Conservation (phyloP, 192 early-diverging fungal species). For the Rhizophagus clarus region DNA sequence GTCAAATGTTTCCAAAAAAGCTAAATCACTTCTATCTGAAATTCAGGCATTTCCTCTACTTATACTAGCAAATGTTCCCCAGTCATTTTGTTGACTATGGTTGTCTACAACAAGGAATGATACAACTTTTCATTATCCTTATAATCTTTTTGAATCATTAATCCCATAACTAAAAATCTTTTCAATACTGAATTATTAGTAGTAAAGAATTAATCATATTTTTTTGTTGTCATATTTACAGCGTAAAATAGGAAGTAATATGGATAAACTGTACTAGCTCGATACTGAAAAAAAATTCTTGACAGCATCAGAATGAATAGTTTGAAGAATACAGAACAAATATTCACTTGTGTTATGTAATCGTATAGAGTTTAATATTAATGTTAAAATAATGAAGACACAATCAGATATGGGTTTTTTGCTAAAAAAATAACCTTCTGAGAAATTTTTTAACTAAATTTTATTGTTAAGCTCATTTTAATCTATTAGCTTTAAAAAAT, state of each 20-base stretch:
- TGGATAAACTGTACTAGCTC: not conserved
- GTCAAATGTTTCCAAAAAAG: conserved; percentile 9
- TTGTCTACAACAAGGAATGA: conserved; percentile 19
- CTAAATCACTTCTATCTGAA: conserved; percentile 8
- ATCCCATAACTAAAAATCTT: too few species aligned
- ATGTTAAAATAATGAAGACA: not conserved
- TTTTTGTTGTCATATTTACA: too few species aligned
- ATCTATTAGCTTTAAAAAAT: too few species aligned
- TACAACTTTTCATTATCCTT: conserved; percentile 3
- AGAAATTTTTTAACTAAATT: too few species aligned
- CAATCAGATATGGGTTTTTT: conserved; percentile 12
- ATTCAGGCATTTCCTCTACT: not conserved
- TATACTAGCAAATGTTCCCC: not conserved
- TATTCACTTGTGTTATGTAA: conserved; percentile 5
- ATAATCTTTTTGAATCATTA: conserved; percentile 16
- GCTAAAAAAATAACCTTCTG: too few species aligned
- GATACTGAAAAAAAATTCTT: not conserved
- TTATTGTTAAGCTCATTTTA: too few species aligned
- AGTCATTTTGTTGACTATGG: conserved; percentile 7
- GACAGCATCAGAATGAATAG: too few species aligned
- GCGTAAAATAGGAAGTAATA: not conserved
- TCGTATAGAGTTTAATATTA: not conserved
- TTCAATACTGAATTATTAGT: too few species aligned
- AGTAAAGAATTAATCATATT: too few species aligned
- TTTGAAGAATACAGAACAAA: too few species aligned